phyloP scores from a whole-genome alignment of 768 basidiomycete genomes.

The Clitopilus passeckerianus region DNA sequence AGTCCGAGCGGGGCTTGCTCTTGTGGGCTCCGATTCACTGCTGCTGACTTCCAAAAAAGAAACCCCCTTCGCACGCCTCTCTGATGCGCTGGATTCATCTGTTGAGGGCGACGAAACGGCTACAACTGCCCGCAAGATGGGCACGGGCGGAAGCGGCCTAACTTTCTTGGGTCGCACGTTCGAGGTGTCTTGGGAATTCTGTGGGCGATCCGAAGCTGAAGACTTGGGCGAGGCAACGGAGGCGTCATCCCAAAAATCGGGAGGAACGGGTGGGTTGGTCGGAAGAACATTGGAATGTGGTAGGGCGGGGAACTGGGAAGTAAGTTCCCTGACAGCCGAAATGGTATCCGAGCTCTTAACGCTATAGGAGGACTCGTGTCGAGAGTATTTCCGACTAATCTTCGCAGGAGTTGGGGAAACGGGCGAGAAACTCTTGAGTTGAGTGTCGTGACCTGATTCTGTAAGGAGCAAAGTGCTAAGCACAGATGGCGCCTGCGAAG shows the following conservation, averaged over 20 bases:
- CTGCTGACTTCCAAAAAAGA: constrained; percentile 3
- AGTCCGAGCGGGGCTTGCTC: background rate
- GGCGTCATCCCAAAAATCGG: constrained; percentile 7
- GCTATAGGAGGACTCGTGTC: constrained; percentile 6
- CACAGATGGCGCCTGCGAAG: constrained; percentile 3
- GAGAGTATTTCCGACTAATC: background rate
- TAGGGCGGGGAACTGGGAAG: constrained; percentile 48
- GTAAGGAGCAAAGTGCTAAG: constrained; percentile 1
- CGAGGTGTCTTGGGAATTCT: background rate
- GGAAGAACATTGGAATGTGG: constrained; percentile 28
- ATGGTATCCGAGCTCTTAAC: constrained; percentile 34
- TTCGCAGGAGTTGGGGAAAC: background rate
- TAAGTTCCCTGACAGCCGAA: constrained; percentile 43
- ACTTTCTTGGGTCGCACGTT: background rate
- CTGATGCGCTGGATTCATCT: background rate
- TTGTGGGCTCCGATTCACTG: background rate
- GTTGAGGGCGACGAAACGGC: background rate
- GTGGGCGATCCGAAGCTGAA: background rate
- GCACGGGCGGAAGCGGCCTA: background rate
- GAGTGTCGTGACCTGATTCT: constrained; percentile 17
- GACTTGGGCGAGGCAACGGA: background rate
- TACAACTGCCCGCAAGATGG: background rate
- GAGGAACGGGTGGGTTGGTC: background rate
- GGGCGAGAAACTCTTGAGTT: background rate
- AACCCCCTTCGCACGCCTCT: background rate